phyloP scores from a whole-genome alignment of 257 asterid species.

The Solanum medicagineum region DNA sequence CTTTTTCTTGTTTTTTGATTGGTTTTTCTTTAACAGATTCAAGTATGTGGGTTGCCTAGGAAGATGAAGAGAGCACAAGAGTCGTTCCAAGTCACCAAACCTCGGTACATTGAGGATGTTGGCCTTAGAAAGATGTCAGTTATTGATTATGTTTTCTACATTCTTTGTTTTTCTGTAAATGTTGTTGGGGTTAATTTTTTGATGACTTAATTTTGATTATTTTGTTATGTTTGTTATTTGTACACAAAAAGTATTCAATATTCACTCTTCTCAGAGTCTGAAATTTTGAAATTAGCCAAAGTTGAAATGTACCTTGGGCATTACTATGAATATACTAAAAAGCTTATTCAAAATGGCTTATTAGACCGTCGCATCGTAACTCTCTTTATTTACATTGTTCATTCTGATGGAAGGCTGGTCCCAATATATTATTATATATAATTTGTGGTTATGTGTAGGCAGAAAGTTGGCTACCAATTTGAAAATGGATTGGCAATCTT shows the following conservation, averaged over 20 bases:
- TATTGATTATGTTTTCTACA: not conserved
- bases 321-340: constrained; percentile 37
- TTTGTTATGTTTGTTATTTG: not conserved
- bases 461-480: too few relatives aligned
- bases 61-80: too few relatives aligned
- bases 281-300: constrained; percentile 54
- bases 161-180: not conserved
- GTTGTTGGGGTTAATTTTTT: not conserved
- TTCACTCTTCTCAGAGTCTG: constrained; percentile 52
- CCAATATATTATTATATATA: not conserved
- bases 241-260: constrained; percentile 69
- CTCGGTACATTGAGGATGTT: too few relatives aligned
- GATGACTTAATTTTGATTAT: not conserved
- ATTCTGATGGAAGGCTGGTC: not conserved
- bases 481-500: too few relatives aligned
- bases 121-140: constrained; percentile 67
- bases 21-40: too few relatives aligned
- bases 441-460: not conserved
- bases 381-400: not conserved
- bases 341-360: constrained; percentile 53
- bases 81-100: too few relatives aligned
- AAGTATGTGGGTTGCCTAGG: too few relatives aligned
- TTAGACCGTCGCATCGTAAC: constrained; percentile 78
- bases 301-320: constrained; percentile 48
- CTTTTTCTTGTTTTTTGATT: too few relatives aligned